phyloP scores from a whole-genome alignment of 2,329 filamentous ascomycete species.

The Tolypocladium cylindrosporum region DNA sequence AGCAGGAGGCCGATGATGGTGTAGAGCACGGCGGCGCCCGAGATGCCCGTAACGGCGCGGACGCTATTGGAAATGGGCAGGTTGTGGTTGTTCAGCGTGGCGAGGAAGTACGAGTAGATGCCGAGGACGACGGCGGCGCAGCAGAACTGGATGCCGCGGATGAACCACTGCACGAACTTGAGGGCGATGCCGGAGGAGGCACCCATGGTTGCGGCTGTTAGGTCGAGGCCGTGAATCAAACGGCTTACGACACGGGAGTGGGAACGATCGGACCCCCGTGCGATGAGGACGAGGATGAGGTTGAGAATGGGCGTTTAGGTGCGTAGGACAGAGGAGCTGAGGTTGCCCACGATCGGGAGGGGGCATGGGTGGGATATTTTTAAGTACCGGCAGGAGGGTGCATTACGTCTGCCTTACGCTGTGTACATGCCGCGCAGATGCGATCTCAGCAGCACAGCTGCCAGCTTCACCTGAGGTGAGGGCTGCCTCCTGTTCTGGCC shows the following conservation, averaged over 20 bases:
- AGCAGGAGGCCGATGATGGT: constrained; percentile 61
- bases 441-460: background rate
- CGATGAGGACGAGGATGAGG: background rate
- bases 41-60: constrained; percentile 68
- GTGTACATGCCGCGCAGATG: too few species aligned
- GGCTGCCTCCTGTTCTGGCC: background rate
- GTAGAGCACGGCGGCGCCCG: constrained; percentile 67
- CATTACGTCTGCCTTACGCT: background rate
- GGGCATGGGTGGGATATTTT: background rate
- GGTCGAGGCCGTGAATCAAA: background rate
- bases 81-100: constrained; percentile 56
- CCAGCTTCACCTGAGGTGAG: background rate
- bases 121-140: constrained; percentile 65
- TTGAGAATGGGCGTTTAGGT: background rate
- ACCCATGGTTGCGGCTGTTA: constrained; percentile 14
- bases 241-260: background rate
- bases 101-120: constrained; percentile 78
- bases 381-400: background rate
- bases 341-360: background rate
- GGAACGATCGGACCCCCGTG: background rate
- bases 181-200: constrained; percentile 40
- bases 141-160: constrained; percentile 66
- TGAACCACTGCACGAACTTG: constrained; percentile 57
- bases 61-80: constrained; percentile 53
- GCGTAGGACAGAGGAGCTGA: background rate